Base-by-base conservation (phyloP, 768 basidiomycete genomes). In the Ramaria sp. region DNA sequence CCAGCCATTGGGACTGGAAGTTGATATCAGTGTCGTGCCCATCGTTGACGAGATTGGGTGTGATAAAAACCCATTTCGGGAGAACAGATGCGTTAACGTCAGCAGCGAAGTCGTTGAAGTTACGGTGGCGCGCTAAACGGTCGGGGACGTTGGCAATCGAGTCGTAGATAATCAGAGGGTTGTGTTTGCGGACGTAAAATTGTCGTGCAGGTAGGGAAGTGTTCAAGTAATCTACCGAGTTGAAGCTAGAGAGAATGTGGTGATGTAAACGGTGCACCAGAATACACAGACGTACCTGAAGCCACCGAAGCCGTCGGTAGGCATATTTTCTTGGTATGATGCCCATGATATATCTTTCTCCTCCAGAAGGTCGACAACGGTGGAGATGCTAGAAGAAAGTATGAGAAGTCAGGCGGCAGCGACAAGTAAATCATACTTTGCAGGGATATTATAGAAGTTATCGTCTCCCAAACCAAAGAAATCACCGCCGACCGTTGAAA, bases 11-110 rank as follows among this genome's bases (percentile, higher is more conserved):
- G 10, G 68, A 67, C 3, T 72, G 68, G 59, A 76, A 81, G 55
- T 70, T 75, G 59, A 81, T 66, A 22, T 70, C 73, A 4, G 83
- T 83, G 65, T 85, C 81, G 59, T 83, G 83, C 1, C 69, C 81
- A 60, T 83, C 82, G 62, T 84, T 75, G 50, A 73, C 72, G 61
- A 81, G 69, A 65, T 85, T 84, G 12, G 83, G 83, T 1, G 83
- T 83, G 53, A 85, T 70, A 60, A 80, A 83, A 9, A 72, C 60
- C 79, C 81, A 84, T 54, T 83, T 81, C 11, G 82, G 76, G 43
- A 85, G 65, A 1, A 69, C 70, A 46, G 74, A 66, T 9, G 74
- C 73, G 22, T 72, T 72, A 15, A 82, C 66, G 61, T 85, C 84
- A 27, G 70, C 67, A 9, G 78, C 76, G 60, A 84, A 81, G 64